Evolutionary conservation across 2,329 filamentous ascomycete genomes (phyloP).

Genomic region (Neofusicoccum laricinum): DNA sequence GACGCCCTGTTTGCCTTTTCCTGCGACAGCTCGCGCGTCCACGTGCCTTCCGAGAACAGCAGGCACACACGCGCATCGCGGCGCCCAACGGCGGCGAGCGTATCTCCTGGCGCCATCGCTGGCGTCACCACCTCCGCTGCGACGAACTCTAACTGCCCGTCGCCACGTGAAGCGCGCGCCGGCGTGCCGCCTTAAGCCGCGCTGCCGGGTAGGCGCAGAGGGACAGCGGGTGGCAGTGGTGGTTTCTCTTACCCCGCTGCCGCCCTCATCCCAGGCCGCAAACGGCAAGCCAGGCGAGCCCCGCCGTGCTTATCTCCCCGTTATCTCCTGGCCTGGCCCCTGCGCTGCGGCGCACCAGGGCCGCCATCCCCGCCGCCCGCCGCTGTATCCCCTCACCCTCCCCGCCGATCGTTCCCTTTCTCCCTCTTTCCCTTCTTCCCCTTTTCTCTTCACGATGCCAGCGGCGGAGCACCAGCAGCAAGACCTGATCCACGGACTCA

Average conservation of each 20-base stretch:
- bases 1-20: no score
- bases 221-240: not conserved
- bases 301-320: not conserved
- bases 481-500: constrained; percentile 47
- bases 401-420: not conserved
- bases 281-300: not conserved
- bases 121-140: no score
- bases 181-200: not conserved
- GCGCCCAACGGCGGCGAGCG: no score
- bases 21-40: no score
- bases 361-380: not conserved
- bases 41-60: no score
- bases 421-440: not conserved
- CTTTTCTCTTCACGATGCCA: constrained; percentile 2
- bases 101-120: no score
- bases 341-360: not conserved
- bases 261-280: not conserved
- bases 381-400: not conserved
- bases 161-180: no score
- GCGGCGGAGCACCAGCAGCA: not conserved
- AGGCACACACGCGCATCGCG: no score
- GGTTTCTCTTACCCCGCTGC: not conserved
- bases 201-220: not conserved
- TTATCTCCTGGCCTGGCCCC: not conserved
- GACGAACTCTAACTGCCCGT: no score